Evolutionary conservation across 1,284 basidiomycete genomes (phyloP), one percentile per base, ranked within the genome.

Genomic region (Ganoderma lingzhi): DNA sequence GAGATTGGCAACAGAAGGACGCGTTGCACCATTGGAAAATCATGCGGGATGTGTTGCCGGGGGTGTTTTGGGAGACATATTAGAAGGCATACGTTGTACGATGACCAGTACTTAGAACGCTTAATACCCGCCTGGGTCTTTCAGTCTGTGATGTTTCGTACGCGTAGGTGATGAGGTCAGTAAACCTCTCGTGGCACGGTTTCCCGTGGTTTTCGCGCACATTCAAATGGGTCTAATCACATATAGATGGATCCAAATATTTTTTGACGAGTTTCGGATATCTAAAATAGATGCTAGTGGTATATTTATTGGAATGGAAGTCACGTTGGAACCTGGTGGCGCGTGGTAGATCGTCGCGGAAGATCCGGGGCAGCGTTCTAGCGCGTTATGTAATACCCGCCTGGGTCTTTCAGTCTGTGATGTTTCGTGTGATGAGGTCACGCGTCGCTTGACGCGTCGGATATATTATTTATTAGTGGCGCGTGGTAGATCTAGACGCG

Each of bases 21-120:
- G 89, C 88, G 1, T 73, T 88, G 59, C 85, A 89, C 62, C 95
- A 95, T 73, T 96, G 95, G 95, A 87, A 87, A 74, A 80, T 90
- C 58, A 91, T 91, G 89, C 84, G 88, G 59, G 77, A 85, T 30
- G 85, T 91, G 28, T 76, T 92, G 70, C 85, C 87, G 0, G 83
- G 89, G 72, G 73, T 84, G 10, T 84, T 88, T 71, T 92, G 90
- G 90, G 88, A 90, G 79, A 89, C 87, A 3, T 90, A 86, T 74
- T 91, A 75, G 80, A 55, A 10, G 12, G 15, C 35, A 53, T 14
- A 30, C 60, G 61, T 70, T 45, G 56, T 64, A 44, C 56, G 17
- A 35, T 37, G 41, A 10, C 6, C 48, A 28, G 14, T 19, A 6
- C 9, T 4, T 44, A 44, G 17, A 15, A 44, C 42, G 42, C 42